phyloP scores from a whole-genome alignment of 345 rosid genomes.

The Passiflora organensis region DNA sequence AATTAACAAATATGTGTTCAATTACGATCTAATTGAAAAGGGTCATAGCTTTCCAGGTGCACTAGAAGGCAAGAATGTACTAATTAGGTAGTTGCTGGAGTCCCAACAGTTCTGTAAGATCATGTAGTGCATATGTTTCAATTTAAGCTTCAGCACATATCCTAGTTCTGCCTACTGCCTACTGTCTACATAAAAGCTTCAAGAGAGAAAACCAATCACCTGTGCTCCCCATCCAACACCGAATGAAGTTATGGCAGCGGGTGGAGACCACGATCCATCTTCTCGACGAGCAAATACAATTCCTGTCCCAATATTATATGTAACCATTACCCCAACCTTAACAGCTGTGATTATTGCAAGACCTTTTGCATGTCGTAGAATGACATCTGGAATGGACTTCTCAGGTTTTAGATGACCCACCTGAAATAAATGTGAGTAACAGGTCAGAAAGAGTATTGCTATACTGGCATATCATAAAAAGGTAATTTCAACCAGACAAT shows the following conservation, averaged over 20 bases:
- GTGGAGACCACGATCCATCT: conserved; percentile 98
- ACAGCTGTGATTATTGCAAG: conserved; percentile 80
- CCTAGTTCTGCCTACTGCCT: no score
- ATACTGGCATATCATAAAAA: no score
- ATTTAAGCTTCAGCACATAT: no score
- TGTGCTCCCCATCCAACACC: conserved; percentile 99
- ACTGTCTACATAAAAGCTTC: no score
- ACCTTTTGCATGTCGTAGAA: conserved; percentile 78
- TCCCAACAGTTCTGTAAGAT: no score
- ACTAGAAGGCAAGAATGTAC: no score
- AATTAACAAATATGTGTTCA: no score
- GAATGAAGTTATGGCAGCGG: conserved; percentile 84
- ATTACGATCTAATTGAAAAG: no score
- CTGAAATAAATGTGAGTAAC: conserved; percentile 34
- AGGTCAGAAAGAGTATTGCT: conserved; percentile 6
- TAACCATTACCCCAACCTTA: conserved; percentile 84
- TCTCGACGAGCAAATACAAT: conserved; percentile 78
- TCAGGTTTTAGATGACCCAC: conserved; percentile 73
- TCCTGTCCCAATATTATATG: conserved; percentile 91
- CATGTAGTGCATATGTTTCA: no score
- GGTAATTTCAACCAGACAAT: not conserved
- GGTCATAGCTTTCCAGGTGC: no score
- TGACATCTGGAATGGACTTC: conserved; percentile 76
- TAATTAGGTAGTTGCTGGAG: no score
- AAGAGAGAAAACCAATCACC: conserved; percentile 47